Conservation (phyloP, 2,329 filamentous ascomycete species). For the Calonectria pseudoturangicola region DNA sequence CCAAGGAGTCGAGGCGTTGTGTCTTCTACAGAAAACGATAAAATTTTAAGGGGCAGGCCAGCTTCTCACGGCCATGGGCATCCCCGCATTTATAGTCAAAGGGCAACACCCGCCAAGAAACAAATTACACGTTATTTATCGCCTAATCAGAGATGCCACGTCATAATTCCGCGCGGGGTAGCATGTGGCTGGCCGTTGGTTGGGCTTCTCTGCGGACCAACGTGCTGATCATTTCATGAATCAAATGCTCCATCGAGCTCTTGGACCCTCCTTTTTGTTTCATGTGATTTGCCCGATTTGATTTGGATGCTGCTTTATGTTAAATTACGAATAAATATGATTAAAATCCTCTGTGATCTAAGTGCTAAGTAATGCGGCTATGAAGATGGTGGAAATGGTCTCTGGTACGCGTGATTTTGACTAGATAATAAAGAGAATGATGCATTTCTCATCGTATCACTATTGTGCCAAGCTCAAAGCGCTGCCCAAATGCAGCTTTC, state of each 20-base stretch:
- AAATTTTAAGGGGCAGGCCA: background rate
- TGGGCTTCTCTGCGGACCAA: background rate
- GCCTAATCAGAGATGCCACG: slow-evolving; percentile 9
- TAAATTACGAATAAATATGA: slow-evolving; percentile 11
- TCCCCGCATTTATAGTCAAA: background rate
- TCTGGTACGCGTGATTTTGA: no score
- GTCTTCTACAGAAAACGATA: background rate
- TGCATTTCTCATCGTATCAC: no score
- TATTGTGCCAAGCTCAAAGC: no score
- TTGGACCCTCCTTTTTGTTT: background rate
- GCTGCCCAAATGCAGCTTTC: no score
- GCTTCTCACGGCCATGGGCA: background rate
- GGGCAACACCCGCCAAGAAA: background rate
- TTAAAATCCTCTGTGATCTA: background rate
- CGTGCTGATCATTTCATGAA: background rate
- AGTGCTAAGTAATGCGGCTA: no score
- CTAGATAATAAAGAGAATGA: no score
- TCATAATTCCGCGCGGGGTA: slow-evolving; percentile 11
- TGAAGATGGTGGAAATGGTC: no score
- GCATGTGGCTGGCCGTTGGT: background rate
- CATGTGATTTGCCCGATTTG: background rate
- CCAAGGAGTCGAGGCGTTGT: no score
- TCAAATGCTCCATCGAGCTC: background rate
- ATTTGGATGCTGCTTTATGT: background rate
- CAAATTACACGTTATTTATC: background rate